Evolutionary conservation across 306 rosid genomes (phyloP).

Genomic region (Calophaca sinica): DNA sequence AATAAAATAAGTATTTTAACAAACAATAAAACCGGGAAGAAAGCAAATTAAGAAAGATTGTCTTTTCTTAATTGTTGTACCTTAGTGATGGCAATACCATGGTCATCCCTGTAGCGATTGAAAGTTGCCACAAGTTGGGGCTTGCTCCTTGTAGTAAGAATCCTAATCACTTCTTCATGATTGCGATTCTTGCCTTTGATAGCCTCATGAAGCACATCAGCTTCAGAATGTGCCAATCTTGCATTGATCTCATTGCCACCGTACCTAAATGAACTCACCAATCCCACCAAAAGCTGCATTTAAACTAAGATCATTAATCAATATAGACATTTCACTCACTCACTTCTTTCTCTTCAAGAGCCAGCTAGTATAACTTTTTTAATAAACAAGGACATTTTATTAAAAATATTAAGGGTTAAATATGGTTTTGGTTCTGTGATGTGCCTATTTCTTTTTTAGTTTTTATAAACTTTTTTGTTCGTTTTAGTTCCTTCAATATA

Average conservation of each 20-base stretch:
- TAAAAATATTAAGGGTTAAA: no score
- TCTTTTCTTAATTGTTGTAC: slow-evolving; percentile 41
- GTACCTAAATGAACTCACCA: slow-evolving; percentile 66
- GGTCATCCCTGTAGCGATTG: slow-evolving; percentile 73
- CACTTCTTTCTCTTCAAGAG: no score
- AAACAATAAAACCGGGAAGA: not conserved
- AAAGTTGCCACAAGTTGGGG: slow-evolving; percentile 74
- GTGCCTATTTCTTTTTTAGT: no score
- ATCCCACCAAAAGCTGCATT: slow-evolving; percentile 69
- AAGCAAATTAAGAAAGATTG: not conserved
- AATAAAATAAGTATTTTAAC: not conserved
- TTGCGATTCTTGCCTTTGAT: slow-evolving; percentile 57
- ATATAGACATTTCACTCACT: no score
- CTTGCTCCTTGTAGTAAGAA: slow-evolving; percentile 78
- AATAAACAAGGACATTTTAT: no score
- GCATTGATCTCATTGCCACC: slow-evolving; percentile 59
- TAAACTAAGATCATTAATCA: not conserved
- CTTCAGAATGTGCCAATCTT: slow-evolving; percentile 64
- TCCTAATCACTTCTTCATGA: slow-evolving; percentile 73
- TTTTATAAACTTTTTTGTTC: no score
- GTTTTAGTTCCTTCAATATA: no score
- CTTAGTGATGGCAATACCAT: slow-evolving; percentile 75
- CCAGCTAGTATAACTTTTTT: no score
- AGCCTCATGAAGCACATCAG: slow-evolving; percentile 69
- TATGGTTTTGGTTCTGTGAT: no score